These are phyloP conservation scores for Boletales sp. DNA, from an alignment of 768 basidiomycete genomes.

Conservation along the genomic window DNA sequence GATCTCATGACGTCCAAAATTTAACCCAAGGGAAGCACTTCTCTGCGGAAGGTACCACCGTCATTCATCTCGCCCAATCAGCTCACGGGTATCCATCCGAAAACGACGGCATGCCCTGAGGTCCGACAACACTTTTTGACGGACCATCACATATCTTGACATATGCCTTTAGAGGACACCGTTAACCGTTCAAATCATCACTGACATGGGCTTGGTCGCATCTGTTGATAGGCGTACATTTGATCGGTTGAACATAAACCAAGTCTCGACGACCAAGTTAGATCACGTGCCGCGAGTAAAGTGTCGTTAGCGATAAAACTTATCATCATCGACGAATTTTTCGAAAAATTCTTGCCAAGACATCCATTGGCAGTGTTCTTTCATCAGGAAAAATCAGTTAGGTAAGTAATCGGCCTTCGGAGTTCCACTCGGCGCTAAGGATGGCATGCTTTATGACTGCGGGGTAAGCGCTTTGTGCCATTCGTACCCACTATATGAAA, in stretches of 20 bases:
- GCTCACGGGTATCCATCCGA: constrained; percentile 6
- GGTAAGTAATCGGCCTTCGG: constrained; percentile 2
- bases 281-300: background rate
- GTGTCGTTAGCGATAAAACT: too few relatives aligned
- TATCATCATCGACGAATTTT: background rate
- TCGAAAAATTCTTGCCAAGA: constrained; percentile 1
- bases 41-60: background rate
- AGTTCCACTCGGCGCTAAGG: constrained; percentile 1
- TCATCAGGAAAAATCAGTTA: background rate
- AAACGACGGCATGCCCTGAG: background rate
- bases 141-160: background rate
- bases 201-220: background rate
- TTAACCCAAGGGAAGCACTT: constrained; percentile 6
- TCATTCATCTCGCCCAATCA: constrained; percentile 2
- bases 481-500: constrained; percentile 8
- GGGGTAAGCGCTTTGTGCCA: constrained; percentile 23
- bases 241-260: constrained; percentile 8
- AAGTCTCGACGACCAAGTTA: too few relatives aligned
- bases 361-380: background rate
- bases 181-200: constrained; percentile 3
- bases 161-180: background rate
- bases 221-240: constrained; percentile 16
- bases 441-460: constrained; percentile 9
- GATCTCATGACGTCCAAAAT: constrained; percentile 9
- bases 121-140: background rate